Base-by-base conservation (phyloP, 257 asterid species). In the Voacanga thouarsii region DNA sequence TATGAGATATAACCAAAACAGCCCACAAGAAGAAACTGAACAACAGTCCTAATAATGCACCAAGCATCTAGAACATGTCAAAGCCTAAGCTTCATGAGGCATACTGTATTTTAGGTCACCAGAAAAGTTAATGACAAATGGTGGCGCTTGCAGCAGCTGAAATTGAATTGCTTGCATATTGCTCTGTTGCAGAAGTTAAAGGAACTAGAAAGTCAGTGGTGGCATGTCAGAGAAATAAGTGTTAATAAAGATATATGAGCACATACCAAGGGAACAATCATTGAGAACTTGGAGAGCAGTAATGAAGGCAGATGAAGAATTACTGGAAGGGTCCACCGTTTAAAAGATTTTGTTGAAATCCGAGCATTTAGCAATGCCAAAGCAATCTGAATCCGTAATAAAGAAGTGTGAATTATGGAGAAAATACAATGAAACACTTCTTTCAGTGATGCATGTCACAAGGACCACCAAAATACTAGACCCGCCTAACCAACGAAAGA, bases 61-160 rank as follows among this genome's bases (percentile, higher is more conserved):
- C 43, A 15, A 19, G 71, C 37, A 66, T 16, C 71, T 39, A 33
- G 72, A 68, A 68, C 19, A 68, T 68, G 73, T 41, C 18, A 43
- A 41, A 41, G 53, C 18, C 53, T 23, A 66, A 65, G 45, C 24
- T 37, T 33, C 49, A 33, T 2, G 44, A 3, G 37, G 33, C 85
- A 76, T 90, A 95, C 97, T 98, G 72, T 75, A 95, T 85, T 95
- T 95, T 68, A 91, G 96, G 86, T 95, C 97, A 75, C 99, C 99
- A 75, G 89, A 85, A 86, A 91, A 95, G 80, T 83, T 74, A 70
- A 95, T 84, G 86, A 86, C 79, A 85, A 78, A 83, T 14, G 98
- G 97, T 23, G 97, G 87, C 76, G 97, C 96, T 91, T 88, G 97
- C 84, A 95, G 85, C 80, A 91, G 93, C 87, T 91, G 98, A 81